Percentiles rank a stretch among this genome's conserved stretches.
These are phyloP conservation scores for Hypholoma fasciculare DNA, from an alignment of 768 basidiomycete genomes.

Conservation along the genomic window DNA sequence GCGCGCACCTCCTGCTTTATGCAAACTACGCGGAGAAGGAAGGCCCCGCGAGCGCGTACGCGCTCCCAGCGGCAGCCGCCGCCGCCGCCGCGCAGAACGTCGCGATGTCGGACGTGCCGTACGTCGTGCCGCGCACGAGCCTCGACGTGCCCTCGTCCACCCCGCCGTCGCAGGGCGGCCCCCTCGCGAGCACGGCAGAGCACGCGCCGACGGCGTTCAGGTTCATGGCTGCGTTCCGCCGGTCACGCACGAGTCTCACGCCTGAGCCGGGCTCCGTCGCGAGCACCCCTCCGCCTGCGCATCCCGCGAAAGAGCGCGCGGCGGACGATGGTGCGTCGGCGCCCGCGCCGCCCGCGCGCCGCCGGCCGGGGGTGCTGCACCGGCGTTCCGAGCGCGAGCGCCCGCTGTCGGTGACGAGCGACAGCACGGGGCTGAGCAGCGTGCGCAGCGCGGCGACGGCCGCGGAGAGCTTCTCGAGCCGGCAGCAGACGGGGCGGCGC, in stretches of 20 bases:
- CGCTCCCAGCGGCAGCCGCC: slow-evolving; percentile 28
- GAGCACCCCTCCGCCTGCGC: slow-evolving; percentile 25
- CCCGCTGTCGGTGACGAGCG: slow-evolving; percentile 61
- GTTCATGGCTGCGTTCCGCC: slow-evolving; percentile 64
- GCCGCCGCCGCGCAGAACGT: slow-evolving; percentile 40
- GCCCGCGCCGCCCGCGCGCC: slow-evolving; percentile 16
- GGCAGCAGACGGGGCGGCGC: slow-evolving; percentile 23
- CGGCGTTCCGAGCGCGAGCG: slow-evolving; percentile 40
- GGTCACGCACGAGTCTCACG: slow-evolving; percentile 59
- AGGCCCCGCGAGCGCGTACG: slow-evolving; percentile 49
- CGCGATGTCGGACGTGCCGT: slow-evolving; percentile 60
- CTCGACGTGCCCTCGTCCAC: slow-evolving; percentile 41
- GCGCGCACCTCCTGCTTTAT: slow-evolving; percentile 75
- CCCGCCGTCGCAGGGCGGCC: slow-evolving; percentile 25
- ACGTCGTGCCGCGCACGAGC: slow-evolving; percentile 47
- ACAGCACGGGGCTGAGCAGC: slow-evolving; percentile 58
- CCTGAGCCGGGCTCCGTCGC: slow-evolving; percentile 33
- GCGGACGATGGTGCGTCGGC: slow-evolving; percentile 21
- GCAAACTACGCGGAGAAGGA: slow-evolving; percentile 78
- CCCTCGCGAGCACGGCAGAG: slow-evolving; percentile 20
- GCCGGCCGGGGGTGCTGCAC: slow-evolving; percentile 17
- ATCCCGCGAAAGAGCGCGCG: background rate
- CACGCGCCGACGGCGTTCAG: slow-evolving; percentile 63
- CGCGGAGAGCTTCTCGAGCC: slow-evolving; percentile 40
- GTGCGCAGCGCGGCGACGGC: slow-evolving; percentile 57